These are phyloP conservation scores for Pythium insidiosum DNA, from an alignment of 352 stramenopile genomes.

Conservation along the genomic window DNA sequence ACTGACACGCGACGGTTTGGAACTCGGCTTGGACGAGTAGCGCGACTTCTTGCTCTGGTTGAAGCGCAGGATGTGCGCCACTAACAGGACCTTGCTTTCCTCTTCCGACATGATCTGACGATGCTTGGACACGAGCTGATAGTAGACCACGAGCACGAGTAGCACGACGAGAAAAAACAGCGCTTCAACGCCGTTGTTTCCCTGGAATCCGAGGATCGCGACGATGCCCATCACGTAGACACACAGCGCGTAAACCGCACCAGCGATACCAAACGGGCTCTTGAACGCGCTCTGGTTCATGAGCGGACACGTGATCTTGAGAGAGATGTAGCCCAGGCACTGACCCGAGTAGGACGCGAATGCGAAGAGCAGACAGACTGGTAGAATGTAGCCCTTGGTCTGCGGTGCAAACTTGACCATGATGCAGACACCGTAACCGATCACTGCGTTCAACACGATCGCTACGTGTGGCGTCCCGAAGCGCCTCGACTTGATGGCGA, in stretches of 20 bases:
- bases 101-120: slow-evolving; percentile 15
- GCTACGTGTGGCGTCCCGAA: slow-evolving; percentile 6
- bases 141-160: slow-evolving; percentile 7
- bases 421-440: slow-evolving; percentile 5
- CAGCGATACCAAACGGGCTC: slow-evolving; percentile 9
- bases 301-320: slow-evolving; percentile 3
- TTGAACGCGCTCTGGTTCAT: slow-evolving; percentile 10
- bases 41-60: slow-evolving; percentile 5
- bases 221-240: slow-evolving; percentile 9
- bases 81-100: slow-evolving; percentile 12
- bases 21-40: no score
- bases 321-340: slow-evolving; percentile 11
- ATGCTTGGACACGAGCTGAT: slow-evolving; percentile 9
- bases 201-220: slow-evolving; percentile 13
- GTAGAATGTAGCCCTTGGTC: slow-evolving; percentile 5
- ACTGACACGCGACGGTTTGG: no score
- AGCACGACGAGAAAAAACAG: slow-evolving; percentile 1
- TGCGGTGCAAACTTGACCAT: background rate
- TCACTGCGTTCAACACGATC: background rate
- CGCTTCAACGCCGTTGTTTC: slow-evolving; percentile 2
- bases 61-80: slow-evolving; percentile 6
- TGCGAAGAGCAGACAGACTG: slow-evolving; percentile 4
- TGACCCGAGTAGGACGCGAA: slow-evolving; percentile 15
- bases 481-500: slow-evolving; percentile 1
- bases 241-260: slow-evolving; percentile 5